phyloP scores from a whole-genome alignment of 148 eudicot genomes.

The Heliosperma pusillum region DNA sequence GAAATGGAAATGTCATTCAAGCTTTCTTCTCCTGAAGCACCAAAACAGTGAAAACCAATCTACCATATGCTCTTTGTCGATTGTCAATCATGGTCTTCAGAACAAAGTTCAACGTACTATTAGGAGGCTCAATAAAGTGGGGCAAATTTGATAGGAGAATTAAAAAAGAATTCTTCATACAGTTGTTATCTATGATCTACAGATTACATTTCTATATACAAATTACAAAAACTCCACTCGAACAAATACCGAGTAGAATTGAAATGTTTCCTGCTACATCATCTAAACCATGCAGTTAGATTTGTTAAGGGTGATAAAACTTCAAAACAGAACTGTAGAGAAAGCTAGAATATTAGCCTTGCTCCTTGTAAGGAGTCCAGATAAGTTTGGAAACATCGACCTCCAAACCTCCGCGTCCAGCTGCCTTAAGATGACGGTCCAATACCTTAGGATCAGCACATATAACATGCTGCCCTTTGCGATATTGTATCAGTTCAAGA shows the following conservation, averaged over 20 bases:
- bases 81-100: no score
- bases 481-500: slow-evolving; percentile 84
- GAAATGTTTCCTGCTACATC: slow-evolving; percentile 15
- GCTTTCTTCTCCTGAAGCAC: no score
- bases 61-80: no score
- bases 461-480: slow-evolving; percentile 94
- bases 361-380: slow-evolving; percentile 97
- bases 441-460: slow-evolving; percentile 95
- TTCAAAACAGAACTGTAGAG: background rate
- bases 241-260: background rate
- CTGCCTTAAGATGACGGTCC: slow-evolving; percentile 97
- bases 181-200: background rate
- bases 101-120: no score
- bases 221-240: background rate
- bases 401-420: slow-evolving; percentile 92
- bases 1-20: no score
- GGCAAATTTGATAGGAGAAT: no score
- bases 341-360: slow-evolving; percentile 39
- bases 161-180: background rate
- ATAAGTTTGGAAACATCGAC: slow-evolving; percentile 85
- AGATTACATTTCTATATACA: slow-evolving; percentile 4
- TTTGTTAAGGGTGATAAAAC: background rate
- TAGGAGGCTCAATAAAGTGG: no score
- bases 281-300: slow-evolving; percentile 14
- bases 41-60: no score